Evolutionary conservation across 805 yeast species (phyloP), one percentile per base, ranked within the genome.

Genomic region (Lachancea lanzarotensis): DNA sequence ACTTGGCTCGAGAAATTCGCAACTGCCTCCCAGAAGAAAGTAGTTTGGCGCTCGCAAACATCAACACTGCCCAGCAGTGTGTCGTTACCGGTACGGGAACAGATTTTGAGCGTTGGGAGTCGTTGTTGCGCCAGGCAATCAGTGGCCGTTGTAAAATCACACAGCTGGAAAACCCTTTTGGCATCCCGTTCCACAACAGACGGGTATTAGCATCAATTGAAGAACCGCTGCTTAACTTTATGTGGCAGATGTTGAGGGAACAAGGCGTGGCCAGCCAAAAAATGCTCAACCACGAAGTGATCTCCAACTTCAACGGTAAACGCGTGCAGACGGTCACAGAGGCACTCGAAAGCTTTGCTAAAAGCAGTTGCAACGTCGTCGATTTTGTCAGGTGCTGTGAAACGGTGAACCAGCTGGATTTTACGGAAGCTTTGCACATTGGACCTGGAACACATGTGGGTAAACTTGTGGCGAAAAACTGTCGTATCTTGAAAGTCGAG

Each of bases 111-210:
- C 52, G 50, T 16, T 38, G 58, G 35, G 45, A 60, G 37, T 49
- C 52, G 6, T 59, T 53, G 35, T 44, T 55, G 35, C 31, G 25
- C 34, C 59, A 54, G 33, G 34, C 42, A 11, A 48, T 47, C 15
- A 52, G 15, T 11, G 31, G 60, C 30, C 42, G 54, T 20, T 47
- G 56, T 38, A 52, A 59, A 42, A 56, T 58, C 16, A 57, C 60
- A 4, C 59, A 54, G 42, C 46, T 62, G 38, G 53, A 59, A 2
- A 63, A 62, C 38, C 66, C 68, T 17, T 48, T 52, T 38, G 52
- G 60, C 35, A 52, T 65, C 13, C 63, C 69, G 20, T 65, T 65
- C 39, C 69, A 65, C 48, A 63, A 65, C 38, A 54, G 49, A 22
- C 56, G 52, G 11, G 63, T 65, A 4, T 42, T 65, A 35, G 49